Base-by-base conservation (phyloP, 2,329 filamentous ascomycete genomes). In the Exophiala bonariae region DNA sequence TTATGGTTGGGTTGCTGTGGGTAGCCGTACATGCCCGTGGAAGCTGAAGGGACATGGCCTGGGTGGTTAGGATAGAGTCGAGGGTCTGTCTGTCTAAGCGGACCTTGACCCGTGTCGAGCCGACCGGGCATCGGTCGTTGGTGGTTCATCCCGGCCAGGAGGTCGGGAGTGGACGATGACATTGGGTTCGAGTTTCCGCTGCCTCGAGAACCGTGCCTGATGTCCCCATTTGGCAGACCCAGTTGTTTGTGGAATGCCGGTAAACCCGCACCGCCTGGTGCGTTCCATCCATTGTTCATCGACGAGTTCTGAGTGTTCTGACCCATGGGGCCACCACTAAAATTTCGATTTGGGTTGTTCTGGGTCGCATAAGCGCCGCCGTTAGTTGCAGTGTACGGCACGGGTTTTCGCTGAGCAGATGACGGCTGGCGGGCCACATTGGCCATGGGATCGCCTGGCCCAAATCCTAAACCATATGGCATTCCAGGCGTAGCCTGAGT, bases 161-260 rank as follows among this genome's bases (percentile, higher is more conserved):
- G 37, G 39, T 58, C 57, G 13, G 57, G 57, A 4, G 57, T 59
- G 6, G 54, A 57, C 13, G 46, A 23, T 11, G 55, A 58, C 16
- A 49, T 39, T 9, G 49, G 40, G 11, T 54, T 53, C n/a, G 46
- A 48, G 11, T 31, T 41, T 39, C 54, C 47, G 22, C 54, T 59
- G 10, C 47, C 50, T 20, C 38, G 44, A 19, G 55, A 58, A 32
- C 49, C 53, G 19, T 42, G 51, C 20, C 57, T 41, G 11, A 26
- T 26, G 23, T 26, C 23, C 11, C 54, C 54, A 18, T 59, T 55
- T 11, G 53, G 50, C n/a, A 22, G 34, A 20, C 10, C 30, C 46
- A 31, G 41, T 47, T n/a, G 54, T 48, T 48, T 49, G 33, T 53
- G 50, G 44, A 58, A 57, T 6, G 44, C 47, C 0, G 54, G 51